Evolutionary conservation across 164 flowering plant species (phyloP).

Genomic region (Annona cherimola): DNA sequence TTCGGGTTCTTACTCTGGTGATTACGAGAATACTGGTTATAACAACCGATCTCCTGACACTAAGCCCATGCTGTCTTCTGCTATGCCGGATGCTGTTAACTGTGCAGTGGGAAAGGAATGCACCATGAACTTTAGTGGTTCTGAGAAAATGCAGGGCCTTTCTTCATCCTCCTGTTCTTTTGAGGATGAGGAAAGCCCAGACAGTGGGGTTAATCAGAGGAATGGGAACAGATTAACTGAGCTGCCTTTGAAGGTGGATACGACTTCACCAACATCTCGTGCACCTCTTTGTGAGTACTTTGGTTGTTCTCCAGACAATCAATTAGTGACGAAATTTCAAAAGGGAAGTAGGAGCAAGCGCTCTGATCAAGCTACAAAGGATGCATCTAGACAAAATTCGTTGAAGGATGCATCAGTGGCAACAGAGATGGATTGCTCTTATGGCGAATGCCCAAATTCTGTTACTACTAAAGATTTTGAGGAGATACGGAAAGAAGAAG

Average conservation of each 20-base stretch:
- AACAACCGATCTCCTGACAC: conserved; percentile 29
- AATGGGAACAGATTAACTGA: conserved; percentile 16
- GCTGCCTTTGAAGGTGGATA: conserved; percentile 11
- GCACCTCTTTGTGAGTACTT: conserved; percentile 32
- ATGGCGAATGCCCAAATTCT: conserved; percentile 28
- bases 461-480: conserved; percentile 34
- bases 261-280: conserved; percentile 27
- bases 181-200: conserved; percentile 30
- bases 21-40: conserved; percentile 25
- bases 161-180: conserved; percentile 33
- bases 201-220: conserved; percentile 17
- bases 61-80: conserved; percentile 5
- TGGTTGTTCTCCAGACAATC: conserved; percentile 26
- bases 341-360: conserved; percentile 32
- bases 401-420: conserved; percentile 34
- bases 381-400: conserved; percentile 29
- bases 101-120: conserved; percentile 2
- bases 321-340: conserved; percentile 16
- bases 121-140: conserved; percentile 19
- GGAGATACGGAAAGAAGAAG: conserved; percentile 30
- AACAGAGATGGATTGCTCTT: conserved; percentile 41
- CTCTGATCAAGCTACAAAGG: conserved; percentile 29
- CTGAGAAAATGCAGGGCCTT: conserved; percentile 25
- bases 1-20: conserved; percentile 27
- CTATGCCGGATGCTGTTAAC: background rate